Conservation (phyloP, 768 basidiomycete genomes). For the Boletus tomentosulus region DNA sequence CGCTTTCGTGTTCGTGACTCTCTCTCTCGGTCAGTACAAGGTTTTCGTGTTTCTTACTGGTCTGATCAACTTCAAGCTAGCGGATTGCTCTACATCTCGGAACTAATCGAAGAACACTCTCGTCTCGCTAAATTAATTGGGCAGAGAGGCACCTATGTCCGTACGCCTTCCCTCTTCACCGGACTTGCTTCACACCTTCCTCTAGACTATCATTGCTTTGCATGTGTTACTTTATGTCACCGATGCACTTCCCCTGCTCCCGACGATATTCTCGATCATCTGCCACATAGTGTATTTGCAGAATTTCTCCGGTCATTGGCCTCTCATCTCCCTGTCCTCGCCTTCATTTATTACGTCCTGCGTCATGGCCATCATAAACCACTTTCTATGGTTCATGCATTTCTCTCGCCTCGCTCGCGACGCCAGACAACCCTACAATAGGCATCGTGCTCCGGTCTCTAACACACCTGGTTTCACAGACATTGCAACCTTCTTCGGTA, state of each 20-base stretch:
- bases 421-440: conserved; percentile 46
- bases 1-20: conserved; percentile 85
- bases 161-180: conserved; percentile 27
- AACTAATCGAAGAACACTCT: conserved; percentile 93
- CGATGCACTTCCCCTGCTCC: conserved; percentile 75
- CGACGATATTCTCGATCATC: conserved; percentile 70
- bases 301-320: conserved; percentile 90
- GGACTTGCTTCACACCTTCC: conserved; percentile 4
- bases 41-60: not conserved
- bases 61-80: conserved; percentile 55
- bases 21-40: conserved; percentile 73
- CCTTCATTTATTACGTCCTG: conserved; percentile 83
- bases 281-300: conserved; percentile 89
- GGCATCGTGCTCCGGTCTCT: conserved; percentile 40
- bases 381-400: conserved; percentile 96
- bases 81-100: conserved; percentile 89
- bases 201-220: conserved; percentile 70
- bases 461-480: conserved; percentile 55
- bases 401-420: conserved; percentile 73
- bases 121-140: conserved; percentile 77
- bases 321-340: conserved; percentile 87
- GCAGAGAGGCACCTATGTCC: conserved; percentile 81
- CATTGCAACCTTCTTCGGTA: conserved; percentile 78
- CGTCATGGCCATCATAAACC: conserved; percentile 78
- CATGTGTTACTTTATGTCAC: conserved; percentile 75